These are phyloP conservation scores for Cucurbita ficifolia DNA, from an alignment of 306 rosid species.

Conservation along the genomic window DNA sequence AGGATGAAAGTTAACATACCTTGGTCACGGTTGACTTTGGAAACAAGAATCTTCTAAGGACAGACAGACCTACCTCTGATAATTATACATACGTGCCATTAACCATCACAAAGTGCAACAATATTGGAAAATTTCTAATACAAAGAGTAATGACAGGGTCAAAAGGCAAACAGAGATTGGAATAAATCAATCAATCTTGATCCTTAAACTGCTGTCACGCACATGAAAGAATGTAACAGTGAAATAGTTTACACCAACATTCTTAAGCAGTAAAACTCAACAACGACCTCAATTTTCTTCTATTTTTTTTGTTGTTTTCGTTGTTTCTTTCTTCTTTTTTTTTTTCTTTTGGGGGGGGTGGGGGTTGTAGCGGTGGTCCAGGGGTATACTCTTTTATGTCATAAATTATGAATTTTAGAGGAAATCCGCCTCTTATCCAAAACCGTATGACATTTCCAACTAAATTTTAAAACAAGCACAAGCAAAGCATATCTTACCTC, in stretches of 20 bases:
- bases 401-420: neutral
- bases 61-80: constrained; percentile 85
- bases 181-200: neutral
- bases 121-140: neutral
- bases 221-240: neutral
- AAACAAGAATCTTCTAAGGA: constrained; percentile 77
- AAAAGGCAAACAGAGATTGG: neutral
- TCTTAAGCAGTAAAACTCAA: neutral
- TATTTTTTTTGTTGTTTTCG: too few relatives aligned
- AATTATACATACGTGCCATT: constrained; percentile 18
- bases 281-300: neutral
- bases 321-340: neutral
- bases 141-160: neutral
- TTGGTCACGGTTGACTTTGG: constrained; percentile 41
- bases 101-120: neutral
- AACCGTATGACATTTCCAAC: neutral
- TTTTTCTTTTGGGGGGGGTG: neutral
- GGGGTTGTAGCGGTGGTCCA: neutral
- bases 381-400: neutral
- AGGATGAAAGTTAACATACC: constrained; percentile 40
- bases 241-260: neutral
- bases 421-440: neutral
- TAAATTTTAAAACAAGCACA: neutral
- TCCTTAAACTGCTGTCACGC: neutral
- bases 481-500: constrained; percentile 48